phyloP scores from a whole-genome alignment of 805 yeast genomes.

The Candida suzukii region DNA sequence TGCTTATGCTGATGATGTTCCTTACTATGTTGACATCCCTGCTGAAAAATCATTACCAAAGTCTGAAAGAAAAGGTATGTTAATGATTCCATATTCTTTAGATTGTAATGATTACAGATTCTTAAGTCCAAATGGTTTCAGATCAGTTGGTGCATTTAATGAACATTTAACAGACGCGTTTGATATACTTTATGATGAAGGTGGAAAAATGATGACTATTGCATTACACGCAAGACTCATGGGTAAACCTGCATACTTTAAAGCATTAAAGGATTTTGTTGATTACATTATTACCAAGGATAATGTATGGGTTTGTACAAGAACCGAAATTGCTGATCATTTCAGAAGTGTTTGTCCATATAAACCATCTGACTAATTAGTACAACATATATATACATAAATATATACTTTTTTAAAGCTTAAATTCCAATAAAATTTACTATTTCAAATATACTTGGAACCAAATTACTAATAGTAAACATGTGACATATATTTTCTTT shows the following conservation, averaged over 20 bases:
- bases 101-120: slow-evolving; percentile 22
- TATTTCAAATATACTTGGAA: no score
- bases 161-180: slow-evolving; percentile 29
- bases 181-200: slow-evolving; percentile 30
- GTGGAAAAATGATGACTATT: slow-evolving; percentile 31
- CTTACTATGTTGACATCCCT: slow-evolving; percentile 28
- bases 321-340: slow-evolving; percentile 29
- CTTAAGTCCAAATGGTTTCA: slow-evolving; percentile 18
- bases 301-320: slow-evolving; percentile 32
- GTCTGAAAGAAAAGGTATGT: slow-evolving; percentile 17
- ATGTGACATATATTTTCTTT: no score
- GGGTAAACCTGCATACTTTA: slow-evolving; percentile 30
- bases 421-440: no score
- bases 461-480: no score
- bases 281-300: slow-evolving; percentile 25
- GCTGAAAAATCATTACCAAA: slow-evolving; percentile 11
- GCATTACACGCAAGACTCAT: slow-evolving; percentile 30
- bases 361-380: slow-evolving; percentile 5
- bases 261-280: slow-evolving; percentile 27
- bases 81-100: slow-evolving; percentile 21
- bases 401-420: no score
- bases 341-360: slow-evolving; percentile 18
- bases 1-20: slow-evolving; percentile 30
- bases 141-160: slow-evolving; percentile 19
- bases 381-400: no score